Base-by-base conservation (phyloP, 202 grass and related monocot genomes). In the Alloteropsis angusta region DNA sequence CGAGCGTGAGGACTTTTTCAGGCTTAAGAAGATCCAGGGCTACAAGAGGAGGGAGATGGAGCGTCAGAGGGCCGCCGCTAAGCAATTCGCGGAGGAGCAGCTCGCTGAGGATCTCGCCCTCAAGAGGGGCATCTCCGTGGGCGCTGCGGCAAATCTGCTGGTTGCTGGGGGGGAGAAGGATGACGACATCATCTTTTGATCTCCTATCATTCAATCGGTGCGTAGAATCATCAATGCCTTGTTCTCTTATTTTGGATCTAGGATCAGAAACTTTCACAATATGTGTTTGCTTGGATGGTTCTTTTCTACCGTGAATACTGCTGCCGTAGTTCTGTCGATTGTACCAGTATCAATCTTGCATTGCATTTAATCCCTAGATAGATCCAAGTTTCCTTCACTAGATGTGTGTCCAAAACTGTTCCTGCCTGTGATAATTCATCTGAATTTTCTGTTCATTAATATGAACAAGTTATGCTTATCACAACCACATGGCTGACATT, bases 11-110 rank as follows among this genome's bases (percentile, higher is more conserved):
- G 94, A 97, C 55, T 97, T 97, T 85, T 97, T 97, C 80, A 82
- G 91, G 79, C 85, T 97, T 6, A 97, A 97, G 87, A 97, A 97
- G 85, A 94, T 97, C 69, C 89, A 97, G 80, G 94, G 91, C 0
- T 97, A 90, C 83, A 97, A 97, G 74, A 94, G 90, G 80, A 80
- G 89, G 19, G 87, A 92, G 89, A 65, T 97, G 35, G 83, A 92
- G 82, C 74, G 85, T 11, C 91, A 92, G 84, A 83, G 55, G 69
- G n/a, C 9, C 0, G 55, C 77, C 2, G 83, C 94, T 48, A 86
- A 52, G 77, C 36, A 45, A 4, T 97, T 92, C 74, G 76, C 87
- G 0, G 85, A 92, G 55, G 89, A 90, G 42, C 87, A 97, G 55
- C 60, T 84, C 9, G 71, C 80, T 0, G 89, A 92, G 80, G 85